A percentile compares a stretch with the other conserved stretches of the same genome.
Conservation (phyloP, 139 green algal species). For the Auxenochlorella pyrenoidosa region DNA sequence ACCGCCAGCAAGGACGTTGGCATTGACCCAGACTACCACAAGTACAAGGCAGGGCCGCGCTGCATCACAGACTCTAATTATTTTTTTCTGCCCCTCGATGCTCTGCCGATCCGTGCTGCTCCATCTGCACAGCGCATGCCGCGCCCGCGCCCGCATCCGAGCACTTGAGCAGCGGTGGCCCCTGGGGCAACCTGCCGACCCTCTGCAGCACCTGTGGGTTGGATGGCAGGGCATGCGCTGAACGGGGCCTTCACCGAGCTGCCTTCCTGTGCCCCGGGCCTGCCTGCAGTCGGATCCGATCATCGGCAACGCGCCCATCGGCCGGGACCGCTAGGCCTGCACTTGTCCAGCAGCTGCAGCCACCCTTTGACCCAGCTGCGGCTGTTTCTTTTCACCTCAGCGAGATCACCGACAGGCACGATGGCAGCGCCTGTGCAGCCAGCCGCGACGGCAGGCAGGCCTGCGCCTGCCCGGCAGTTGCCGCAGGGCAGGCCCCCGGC, state of each 20-base stretch:
- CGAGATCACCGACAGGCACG: background rate
- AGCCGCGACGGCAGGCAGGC: no score
- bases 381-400: background rate
- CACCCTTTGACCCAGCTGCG: background rate
- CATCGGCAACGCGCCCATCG: conserved; percentile 13
- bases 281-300: conserved; percentile 9
- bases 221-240: no score
- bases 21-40: conserved; percentile 44
- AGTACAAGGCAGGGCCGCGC: background rate
- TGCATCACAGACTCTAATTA: no score
- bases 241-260: no score
- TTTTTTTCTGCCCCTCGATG: no score
- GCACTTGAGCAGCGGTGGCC: no score
- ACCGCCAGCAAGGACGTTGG: conserved; percentile 69
- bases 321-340: background rate
- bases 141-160: no score
- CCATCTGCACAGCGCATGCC: no score
- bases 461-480: no score
- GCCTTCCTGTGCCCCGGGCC: background rate
- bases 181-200: no score
- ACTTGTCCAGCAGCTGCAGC: background rate
- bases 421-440: background rate
- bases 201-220: no score
- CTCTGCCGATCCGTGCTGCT: no score
- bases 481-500: background rate